Conservation (phyloP, 2,329 filamentous ascomycete species). For the Rhynchosporium secalis region DNA sequence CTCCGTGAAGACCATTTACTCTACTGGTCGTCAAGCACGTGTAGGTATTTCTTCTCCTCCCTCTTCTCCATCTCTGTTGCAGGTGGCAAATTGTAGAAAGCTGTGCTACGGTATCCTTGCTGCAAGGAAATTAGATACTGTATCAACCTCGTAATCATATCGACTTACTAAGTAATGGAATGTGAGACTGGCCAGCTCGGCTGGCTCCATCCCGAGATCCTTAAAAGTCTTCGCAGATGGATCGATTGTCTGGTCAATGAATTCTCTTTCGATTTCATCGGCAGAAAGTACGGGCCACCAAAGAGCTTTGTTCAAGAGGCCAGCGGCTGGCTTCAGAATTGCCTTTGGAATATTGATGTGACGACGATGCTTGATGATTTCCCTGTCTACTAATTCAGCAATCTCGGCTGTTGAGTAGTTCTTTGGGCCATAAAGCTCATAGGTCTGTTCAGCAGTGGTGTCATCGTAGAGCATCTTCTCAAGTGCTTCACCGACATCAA, state of each 20-base stretch:
- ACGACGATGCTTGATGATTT: constrained; percentile 85
- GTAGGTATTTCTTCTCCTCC: constrained; percentile 95
- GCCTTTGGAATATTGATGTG: constrained; percentile 89
- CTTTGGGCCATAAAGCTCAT: constrained; percentile 89
- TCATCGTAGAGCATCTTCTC: constrained; percentile 92
- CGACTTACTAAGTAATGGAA: constrained; percentile 87
- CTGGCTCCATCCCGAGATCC: constrained; percentile 86
- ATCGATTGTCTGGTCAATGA: constrained; percentile 90
- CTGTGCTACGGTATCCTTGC: constrained; percentile 87
- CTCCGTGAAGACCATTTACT: constrained; percentile 23
- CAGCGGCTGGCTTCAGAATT: constrained; percentile 72
- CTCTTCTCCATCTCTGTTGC: constrained; percentile 91
- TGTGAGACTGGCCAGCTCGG: constrained; percentile 80
- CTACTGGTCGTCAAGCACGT: constrained; percentile 87
- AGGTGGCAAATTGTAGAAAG: constrained; percentile 90
- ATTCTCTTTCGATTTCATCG: constrained; percentile 89
- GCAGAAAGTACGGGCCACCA: constrained; percentile 87
- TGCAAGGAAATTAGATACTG: constrained; percentile 47
- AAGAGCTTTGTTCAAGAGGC: constrained; percentile 74
- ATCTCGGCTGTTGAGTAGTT: constrained; percentile 90
- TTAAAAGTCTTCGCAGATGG: constrained; percentile 90
- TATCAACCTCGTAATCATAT: neutral
- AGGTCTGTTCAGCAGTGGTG: constrained; percentile 85
- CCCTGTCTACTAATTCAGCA: constrained; percentile 81
- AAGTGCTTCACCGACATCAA: constrained; percentile 86